Base-by-base conservation (phyloP, 2,329 filamentous ascomycete genomes). In the Cryphonectria carpinicola region DNA sequence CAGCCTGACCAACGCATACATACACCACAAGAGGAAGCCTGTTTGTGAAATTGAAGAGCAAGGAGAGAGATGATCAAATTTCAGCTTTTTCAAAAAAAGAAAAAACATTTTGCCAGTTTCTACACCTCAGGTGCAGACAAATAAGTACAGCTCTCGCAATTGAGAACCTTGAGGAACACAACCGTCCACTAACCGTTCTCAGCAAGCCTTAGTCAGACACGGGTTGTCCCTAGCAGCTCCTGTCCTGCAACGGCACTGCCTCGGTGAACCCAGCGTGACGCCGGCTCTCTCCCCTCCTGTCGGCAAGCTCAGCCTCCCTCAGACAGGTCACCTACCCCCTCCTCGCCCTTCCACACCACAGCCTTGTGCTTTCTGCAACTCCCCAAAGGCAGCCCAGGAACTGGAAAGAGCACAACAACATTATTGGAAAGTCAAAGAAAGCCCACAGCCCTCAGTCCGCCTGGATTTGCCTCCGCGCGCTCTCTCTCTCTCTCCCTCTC, bases 271-370 rank as follows among this genome's bases (percentile, higher is more conserved):
- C 65, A 49, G 62, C 19, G n/a, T 66, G 56, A 71, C 63, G 58
- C 67, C 63, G 22, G 19, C 46, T 66, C 25, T 71, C 67, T 67
- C 67, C 35, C 63, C 69, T 70, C 58, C 13, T 22, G 4, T 32
- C 65, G 56, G 52, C 46, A 35, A 58, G 67, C 66, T 70, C 65
- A 70, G 69, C 69, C 69, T 68, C 69, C 66, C 56, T 65, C 37
- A 46, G 10, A 54, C n/a, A 28, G 52, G 25, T 14, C 22, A 67
- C 35, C 65, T 49, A 54, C 56, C n/a, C 25, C 39, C n/a, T 32
- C 49, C 25, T 58, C 69, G 54, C 41, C 61, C 25, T 49, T 65
- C n/a, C 19, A n/a, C 19, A 22, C 43, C 43, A 28, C 65, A 70
- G 41, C 65, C 69, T 61, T 56, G 39, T 41, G 52, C 49, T 66